Evolutionary conservation across 176 grass and related monocot genomes (phyloP), one percentile per base, ranked within the genome.

Genomic region (Phragmites australis): DNA sequence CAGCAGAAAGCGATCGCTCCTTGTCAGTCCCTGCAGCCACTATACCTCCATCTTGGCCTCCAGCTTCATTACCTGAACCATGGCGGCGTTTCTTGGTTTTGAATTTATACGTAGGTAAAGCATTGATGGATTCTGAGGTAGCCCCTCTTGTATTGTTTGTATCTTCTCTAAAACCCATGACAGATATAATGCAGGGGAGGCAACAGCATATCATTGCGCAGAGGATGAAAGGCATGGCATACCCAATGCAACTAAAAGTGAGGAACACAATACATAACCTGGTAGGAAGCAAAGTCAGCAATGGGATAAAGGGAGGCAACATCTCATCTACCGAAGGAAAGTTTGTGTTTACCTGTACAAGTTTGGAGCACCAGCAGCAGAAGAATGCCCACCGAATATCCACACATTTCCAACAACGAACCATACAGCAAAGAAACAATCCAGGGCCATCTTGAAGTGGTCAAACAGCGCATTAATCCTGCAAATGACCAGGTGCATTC

Each of bases 201-300:
- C 92, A 93, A 21, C 92, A 99, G 81, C 96, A 99, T 83, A 99
- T 93, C 82, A 92, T 94, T 64, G 90, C 90, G 41, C 90, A 99
- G 30, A 93, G 90, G 82, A 99, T 91, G 72, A 99, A 99, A 31
- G 96, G 96, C 86, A 99, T 95, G 52, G 88, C 92, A 82, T 99
- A 99, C 13, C 93, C 93, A 79, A 99, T 95, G 82, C 96, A 99
- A 69, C 96, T 95, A 64, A 99, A 93, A 54, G 81, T 91, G 70
- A 99, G 91, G 90, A 99, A 95, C 19, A 89, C 96, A 79, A 95
- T 91, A 75, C 96, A 99, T 76, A 99, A 88, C 92, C 96, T 99
- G 72, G 79, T 46, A 86, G 55, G 23, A 69, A 54, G 63, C 6
- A 40, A 82, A 70, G 45, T 82, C 65, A 90, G 70, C 65, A 66